Percentiles rank a stretch among this genome's conserved stretches.
Evolutionary conservation across 2,329 filamentous ascomycete genomes (phyloP).

Genomic region (Apiospora pterosperma): DNA sequence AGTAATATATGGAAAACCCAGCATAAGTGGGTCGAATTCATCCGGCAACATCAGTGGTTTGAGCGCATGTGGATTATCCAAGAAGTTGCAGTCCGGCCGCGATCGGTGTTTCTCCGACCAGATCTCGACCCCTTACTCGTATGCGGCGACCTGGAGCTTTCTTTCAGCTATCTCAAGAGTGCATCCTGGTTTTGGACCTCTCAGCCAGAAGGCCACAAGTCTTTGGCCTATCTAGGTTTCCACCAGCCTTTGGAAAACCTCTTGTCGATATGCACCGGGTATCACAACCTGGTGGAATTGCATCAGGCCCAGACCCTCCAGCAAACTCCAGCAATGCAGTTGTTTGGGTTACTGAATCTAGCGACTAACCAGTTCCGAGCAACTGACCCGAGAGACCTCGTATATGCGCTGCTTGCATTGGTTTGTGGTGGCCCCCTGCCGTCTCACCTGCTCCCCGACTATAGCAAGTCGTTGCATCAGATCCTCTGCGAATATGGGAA

Average conservation of each 20-base stretch:
- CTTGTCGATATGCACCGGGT: background rate
- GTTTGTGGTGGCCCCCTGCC: background rate
- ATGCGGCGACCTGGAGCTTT: background rate
- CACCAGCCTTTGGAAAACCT: background rate
- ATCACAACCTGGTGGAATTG: too few species aligned
- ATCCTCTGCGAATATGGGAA: background rate
- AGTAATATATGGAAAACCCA: background rate
- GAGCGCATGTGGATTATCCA: background rate
- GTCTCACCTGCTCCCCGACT: background rate
- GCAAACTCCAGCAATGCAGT: too few species aligned
- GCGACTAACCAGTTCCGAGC: too few species aligned
- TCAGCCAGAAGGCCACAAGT: background rate
- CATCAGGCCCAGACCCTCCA: too few species aligned
- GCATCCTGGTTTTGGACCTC: background rate
- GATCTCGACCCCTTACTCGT: background rate
- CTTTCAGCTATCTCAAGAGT: background rate
- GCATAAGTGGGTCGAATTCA: background rate
- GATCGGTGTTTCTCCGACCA: too few species aligned
- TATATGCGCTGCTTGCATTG: background rate
- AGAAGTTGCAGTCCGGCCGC: background rate
- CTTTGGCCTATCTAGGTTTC: background rate
- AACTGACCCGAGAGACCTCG: background rate
- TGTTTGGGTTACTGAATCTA: too few species aligned
- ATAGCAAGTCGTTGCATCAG: background rate
- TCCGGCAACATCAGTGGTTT: background rate